A percentile compares a stretch with the other conserved stretches of the same genome.
phyloP scores from a whole-genome alignment of 2,329 filamentous ascomycete species.

The Diaporthe citriasiana region DNA sequence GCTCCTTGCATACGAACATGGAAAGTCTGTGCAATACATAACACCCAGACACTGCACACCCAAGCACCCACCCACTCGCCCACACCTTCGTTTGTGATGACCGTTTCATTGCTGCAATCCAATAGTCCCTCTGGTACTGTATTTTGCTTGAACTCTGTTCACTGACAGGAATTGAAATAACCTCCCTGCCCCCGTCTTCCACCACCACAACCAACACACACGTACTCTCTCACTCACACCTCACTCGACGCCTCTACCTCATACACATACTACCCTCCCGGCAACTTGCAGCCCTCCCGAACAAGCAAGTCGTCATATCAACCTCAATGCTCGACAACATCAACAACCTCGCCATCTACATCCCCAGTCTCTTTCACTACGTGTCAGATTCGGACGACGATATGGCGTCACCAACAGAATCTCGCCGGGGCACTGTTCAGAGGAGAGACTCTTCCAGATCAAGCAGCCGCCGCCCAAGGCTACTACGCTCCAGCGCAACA shows the following conservation, averaged over 20 bases:
- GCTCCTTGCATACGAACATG: constrained; percentile 40
- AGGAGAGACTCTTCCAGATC: constrained; percentile 59
- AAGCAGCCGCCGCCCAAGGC: constrained; percentile 62
- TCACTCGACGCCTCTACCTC: not conserved
- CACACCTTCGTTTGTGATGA: constrained; percentile 31
- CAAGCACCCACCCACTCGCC: constrained; percentile 28
- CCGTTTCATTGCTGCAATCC: constrained; percentile 20
- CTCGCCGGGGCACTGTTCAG: constrained; percentile 49
- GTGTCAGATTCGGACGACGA: constrained; percentile 42
- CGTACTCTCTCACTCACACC: not conserved
- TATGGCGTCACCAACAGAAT: constrained; percentile 54
- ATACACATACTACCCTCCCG: not conserved
- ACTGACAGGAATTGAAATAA: constrained; percentile 24
- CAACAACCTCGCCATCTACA: constrained; percentile 40
- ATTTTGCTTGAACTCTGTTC: not conserved
- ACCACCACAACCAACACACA: constrained; percentile 4
- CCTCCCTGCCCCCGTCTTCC: constrained; percentile 12
- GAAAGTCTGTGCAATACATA: constrained; percentile 26
- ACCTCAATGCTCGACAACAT: constrained; percentile 42
- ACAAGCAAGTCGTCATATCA: not conserved
- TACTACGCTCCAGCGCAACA: constrained; percentile 68
- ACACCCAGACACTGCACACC: constrained; percentile 34
- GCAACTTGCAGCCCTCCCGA: constrained; percentile 21
- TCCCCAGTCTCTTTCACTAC: constrained; percentile 40
- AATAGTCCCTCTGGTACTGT: constrained; percentile 13